A percentile compares a stretch with the other conserved stretches of the same genome.
Conservation (phyloP, 106 monocot species). For the Acorus gramineus region DNA sequence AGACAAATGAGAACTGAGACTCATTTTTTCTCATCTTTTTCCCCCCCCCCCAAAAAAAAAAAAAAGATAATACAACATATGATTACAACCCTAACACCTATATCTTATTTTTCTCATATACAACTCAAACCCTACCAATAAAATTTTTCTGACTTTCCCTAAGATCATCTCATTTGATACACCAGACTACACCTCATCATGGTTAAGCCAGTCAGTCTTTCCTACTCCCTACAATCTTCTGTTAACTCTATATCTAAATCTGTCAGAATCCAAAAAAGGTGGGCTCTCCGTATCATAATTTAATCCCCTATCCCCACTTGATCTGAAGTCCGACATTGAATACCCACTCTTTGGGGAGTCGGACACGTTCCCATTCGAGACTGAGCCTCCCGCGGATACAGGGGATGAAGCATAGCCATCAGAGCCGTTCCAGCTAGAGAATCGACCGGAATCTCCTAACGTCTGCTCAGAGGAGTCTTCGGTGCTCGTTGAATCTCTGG, state of each 20-base stretch:
- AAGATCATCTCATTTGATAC: conserved; percentile 16
- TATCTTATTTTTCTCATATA: conserved; percentile 10
- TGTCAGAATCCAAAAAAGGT: conserved; percentile 23
- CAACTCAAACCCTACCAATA: conserved; percentile 15
- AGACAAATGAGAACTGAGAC: too few relatives aligned
- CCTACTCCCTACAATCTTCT: conserved; percentile 10
- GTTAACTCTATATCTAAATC: conserved; percentile 22
- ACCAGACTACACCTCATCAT: conserved; percentile 4
- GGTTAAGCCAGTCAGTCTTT: conserved; percentile 3
- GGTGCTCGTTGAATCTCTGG: conserved; percentile 33
- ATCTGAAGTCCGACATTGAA: conserved; percentile 12
- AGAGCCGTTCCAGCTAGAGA: conserved; percentile 3
- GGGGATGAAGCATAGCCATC: conserved; percentile 13
- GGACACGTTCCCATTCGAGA: background rate
- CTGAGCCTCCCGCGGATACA: too few relatives aligned
- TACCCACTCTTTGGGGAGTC: background rate
- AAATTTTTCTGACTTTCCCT: conserved; percentile 6
- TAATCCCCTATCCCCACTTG: conserved; percentile 2
- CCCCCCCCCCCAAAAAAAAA: background rate
- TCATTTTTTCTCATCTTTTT: background rate
- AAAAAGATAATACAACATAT: conserved; percentile 1
- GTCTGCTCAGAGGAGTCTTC: conserved; percentile 25
- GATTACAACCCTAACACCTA: conserved; percentile 10
- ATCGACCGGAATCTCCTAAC: conserved; percentile 18
- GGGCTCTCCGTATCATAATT: conserved; percentile 9